Evolutionary conservation across 176 grass and related monocot genomes (phyloP), one percentile per base, ranked within the genome.

Genomic region (Chrysopogon serrulatus): DNA sequence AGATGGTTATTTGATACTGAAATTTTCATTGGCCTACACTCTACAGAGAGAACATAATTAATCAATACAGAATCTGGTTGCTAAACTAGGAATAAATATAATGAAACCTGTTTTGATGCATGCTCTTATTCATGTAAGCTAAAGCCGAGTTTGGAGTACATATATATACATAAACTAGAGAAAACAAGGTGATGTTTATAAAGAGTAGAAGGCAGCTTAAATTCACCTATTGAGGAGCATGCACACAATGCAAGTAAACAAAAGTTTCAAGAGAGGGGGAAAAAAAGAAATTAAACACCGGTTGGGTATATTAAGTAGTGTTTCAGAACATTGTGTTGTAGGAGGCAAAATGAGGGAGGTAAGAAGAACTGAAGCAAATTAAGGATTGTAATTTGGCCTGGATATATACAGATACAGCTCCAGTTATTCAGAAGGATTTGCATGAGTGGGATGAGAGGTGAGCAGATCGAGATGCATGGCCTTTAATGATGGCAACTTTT

Each of bases 401-500:
- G 19, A 21, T 60, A 21, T 71, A 4, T 11, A 12, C 16, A 54
- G 26, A 64, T 5, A 35, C 1, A 28, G 19, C 21, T 9, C 41
- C 49, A 33, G 64, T 4, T 13, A 71, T 41, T 9, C 60, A 70
- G 45, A 74, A 33, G 68, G 60, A 76, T 76, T 8, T 70, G 72
- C 37, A 64, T 68, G 35, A 13, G 74, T 81, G 72, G 79, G 53
- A 83, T n/a, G 56, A 6, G 30, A 56, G 31, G 39, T 9, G n/a
- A 24, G 13, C 54, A 39, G 27, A 60, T 60, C 56, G 19, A 68
- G 47, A 53, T 80, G 28, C 28, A 37, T 81, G 47, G 23, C 21
- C 48, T 61, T 69, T 69, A 73, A 89, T 90, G 88, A 66, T 19
- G 21, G 41, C 79, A 63, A 85, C 60, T 42, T 86, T 90, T 90